phyloP scores from a whole-genome alignment of 2,329 filamentous ascomycete species.

The Colletotrichum cuscutae region DNA sequence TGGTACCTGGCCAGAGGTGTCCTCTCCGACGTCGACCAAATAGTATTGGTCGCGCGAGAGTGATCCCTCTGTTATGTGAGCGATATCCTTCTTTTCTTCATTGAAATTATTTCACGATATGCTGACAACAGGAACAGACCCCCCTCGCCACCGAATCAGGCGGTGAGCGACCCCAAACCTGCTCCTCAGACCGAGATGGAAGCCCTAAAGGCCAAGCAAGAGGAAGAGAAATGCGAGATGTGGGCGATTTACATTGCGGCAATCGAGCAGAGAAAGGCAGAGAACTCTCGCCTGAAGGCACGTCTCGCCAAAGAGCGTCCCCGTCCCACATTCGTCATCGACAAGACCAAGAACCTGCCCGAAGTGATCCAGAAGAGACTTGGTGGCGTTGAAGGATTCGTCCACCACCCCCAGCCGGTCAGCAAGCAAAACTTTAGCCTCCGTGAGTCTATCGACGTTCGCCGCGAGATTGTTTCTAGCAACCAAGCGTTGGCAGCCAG shows the following conservation, averaged over 20 bases:
- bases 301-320: too few relatives aligned
- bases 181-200: neutral
- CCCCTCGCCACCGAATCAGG: slow-evolving; percentile 10
- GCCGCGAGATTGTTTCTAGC: too few relatives aligned
- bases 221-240: too few relatives aligned
- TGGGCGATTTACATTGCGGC: too few relatives aligned
- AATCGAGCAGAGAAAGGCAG: too few relatives aligned
- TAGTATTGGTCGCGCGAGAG: slow-evolving; percentile 8
- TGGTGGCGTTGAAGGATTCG: too few relatives aligned
- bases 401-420: too few relatives aligned
- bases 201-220: neutral
- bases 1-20: slow-evolving; percentile 24
- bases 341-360: neutral
- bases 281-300: too few relatives aligned
- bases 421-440: too few relatives aligned
- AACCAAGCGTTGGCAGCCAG: too few relatives aligned
- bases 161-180: neutral
- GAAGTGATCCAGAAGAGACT: too few relatives aligned
- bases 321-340: neutral
- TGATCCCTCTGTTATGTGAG: slow-evolving; percentile 23
- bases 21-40: neutral
- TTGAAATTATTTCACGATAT: neutral
- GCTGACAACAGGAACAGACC: neutral
- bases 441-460: too few relatives aligned
- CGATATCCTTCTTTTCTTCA: neutral